Percentiles rank a stretch among this genome's conserved stretches.
phyloP scores from a whole-genome alignment of 495 filamentous ascomycete species.

The Neurospora sublineolata region DNA sequence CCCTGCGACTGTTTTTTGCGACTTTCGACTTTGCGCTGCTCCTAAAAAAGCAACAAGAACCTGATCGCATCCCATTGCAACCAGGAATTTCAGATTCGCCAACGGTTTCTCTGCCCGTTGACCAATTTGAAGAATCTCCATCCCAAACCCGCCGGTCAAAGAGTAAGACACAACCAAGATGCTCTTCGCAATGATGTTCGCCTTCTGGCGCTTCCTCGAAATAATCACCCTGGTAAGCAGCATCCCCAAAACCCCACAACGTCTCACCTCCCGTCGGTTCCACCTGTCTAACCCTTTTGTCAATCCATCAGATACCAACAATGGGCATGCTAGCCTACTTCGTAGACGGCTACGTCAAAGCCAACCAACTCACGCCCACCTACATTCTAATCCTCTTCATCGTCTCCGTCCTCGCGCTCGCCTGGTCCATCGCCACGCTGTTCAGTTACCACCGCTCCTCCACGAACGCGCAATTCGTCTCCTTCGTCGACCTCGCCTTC shows the following conservation, averaged over 20 bases:
- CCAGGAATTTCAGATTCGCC: neutral
- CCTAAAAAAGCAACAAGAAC: neutral
- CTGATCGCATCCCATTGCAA: neutral
- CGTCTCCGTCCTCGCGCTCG: conserved; percentile 63
- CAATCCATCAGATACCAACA: conserved; percentile 52
- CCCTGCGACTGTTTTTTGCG: neutral
- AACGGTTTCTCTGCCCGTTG: neutral
- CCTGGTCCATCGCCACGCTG: conserved; percentile 71
- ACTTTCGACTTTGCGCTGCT: neutral
- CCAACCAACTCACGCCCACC: conserved; percentile 62
- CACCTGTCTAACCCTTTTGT: conserved; percentile 3
- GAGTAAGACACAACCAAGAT: conserved; percentile 29
- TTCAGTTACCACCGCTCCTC: conserved; percentile 66
- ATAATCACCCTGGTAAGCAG: conserved; percentile 58
- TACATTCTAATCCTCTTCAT: conserved; percentile 89
- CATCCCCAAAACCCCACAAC: neutral
- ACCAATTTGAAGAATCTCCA: neutral
- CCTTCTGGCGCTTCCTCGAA: conserved; percentile 70
- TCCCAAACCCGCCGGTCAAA: neutral
- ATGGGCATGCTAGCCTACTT: conserved; percentile 86
- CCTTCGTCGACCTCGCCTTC: conserved; percentile 68
- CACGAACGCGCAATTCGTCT: conserved; percentile 62
- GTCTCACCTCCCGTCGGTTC: neutral
- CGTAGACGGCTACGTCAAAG: conserved; percentile 58
- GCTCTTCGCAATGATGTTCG: conserved; percentile 70